Conservation (phyloP, 2,329 filamentous ascomycete genomes). For the Botrytis elliptica region DNA sequence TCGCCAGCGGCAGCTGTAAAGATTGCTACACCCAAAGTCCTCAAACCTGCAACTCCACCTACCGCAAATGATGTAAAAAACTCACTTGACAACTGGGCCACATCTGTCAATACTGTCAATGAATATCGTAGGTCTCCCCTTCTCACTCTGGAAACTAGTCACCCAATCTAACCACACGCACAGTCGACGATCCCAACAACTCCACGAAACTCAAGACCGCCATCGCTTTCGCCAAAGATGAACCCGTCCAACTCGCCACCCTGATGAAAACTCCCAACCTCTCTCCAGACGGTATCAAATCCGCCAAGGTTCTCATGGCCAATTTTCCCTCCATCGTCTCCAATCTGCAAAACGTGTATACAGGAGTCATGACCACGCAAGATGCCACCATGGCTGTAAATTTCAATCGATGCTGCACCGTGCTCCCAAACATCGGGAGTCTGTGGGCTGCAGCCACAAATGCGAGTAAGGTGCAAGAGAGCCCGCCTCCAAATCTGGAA, state of each 20-base stretch:
- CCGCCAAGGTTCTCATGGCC: constrained; percentile 28
- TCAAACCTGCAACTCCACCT: constrained; percentile 25
- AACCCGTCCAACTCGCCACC: constrained; percentile 26
- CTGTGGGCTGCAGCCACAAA: constrained; percentile 24
- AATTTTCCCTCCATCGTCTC: constrained; percentile 28
- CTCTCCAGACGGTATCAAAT: constrained; percentile 21
- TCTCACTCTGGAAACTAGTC: neutral
- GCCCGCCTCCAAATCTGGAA: constrained; percentile 23
- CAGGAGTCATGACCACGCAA: constrained; percentile 25
- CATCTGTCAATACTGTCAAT: constrained; percentile 27
- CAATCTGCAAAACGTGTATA: constrained; percentile 25
- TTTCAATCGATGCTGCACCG: constrained; percentile 28
- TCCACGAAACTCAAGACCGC: constrained; percentile 23
- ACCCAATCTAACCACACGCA: neutral
- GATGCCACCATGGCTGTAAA: constrained; percentile 27
- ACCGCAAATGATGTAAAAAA: constrained; percentile 26
- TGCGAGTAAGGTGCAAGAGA: constrained; percentile 20
- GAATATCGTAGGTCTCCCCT: constrained; percentile 23
- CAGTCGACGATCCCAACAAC: constrained; percentile 20
- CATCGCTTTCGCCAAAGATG: constrained; percentile 27
- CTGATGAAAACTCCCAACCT: constrained; percentile 26
- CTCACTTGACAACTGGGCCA: constrained; percentile 26
- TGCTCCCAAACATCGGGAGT: constrained; percentile 25
- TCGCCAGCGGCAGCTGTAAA: neutral
- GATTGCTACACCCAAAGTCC: constrained; percentile 14